Evolutionary conservation across 345 rosid genomes (phyloP).

Genomic region (Melaleuca quinquenervia): DNA sequence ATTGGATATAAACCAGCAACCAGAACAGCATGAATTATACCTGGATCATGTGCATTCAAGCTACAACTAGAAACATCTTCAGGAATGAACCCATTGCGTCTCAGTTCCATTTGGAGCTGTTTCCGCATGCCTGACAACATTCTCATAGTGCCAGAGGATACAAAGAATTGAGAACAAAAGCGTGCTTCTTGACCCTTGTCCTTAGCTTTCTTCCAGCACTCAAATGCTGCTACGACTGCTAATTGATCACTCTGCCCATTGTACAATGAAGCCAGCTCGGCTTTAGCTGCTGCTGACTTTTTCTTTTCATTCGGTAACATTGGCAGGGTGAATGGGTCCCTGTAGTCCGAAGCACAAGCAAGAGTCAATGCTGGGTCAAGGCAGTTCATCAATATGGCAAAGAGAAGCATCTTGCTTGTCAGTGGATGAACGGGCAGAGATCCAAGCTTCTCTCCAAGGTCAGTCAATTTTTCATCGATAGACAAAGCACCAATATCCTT

Average conservation of each 20-base stretch:
- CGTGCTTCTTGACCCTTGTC: conserved; percentile 39
- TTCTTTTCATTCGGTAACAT: conserved; percentile 61
- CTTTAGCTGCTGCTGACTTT: conserved; percentile 60
- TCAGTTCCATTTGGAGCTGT: conserved; percentile 67
- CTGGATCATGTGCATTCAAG: conserved; percentile 55
- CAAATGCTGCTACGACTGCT: conserved; percentile 84
- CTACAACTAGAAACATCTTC: conserved; percentile 45
- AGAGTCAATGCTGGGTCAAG: conserved; percentile 94
- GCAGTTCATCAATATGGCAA: conserved; percentile 79
- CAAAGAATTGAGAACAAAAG: conserved; percentile 71
- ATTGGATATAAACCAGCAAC: conserved; percentile 84
- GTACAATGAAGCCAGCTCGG: conserved; percentile 73
- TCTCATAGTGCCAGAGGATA: conserved; percentile 60
- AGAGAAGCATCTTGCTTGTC: conserved; percentile 89
- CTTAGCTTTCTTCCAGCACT: conserved; percentile 83
- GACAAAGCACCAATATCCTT: conserved; percentile 87
- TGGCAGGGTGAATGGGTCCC: conserved; percentile 81
- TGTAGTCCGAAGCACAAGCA: conserved; percentile 89
- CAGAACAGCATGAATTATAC: conserved; percentile 77
- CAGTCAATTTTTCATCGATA: conserved; percentile 66
- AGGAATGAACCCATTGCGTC: conserved; percentile 52
- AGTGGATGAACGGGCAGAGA: conserved; percentile 85
- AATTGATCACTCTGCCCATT: conserved; percentile 89
- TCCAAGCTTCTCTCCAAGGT: conserved; percentile 81
- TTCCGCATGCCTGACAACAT: conserved; percentile 81